Percentiles rank a stretch among this genome's conserved stretches.
These are phyloP conservation scores for Fragaria ananassa DNA, from an alignment of 306 rosid genomes.

Conservation along the genomic window DNA sequence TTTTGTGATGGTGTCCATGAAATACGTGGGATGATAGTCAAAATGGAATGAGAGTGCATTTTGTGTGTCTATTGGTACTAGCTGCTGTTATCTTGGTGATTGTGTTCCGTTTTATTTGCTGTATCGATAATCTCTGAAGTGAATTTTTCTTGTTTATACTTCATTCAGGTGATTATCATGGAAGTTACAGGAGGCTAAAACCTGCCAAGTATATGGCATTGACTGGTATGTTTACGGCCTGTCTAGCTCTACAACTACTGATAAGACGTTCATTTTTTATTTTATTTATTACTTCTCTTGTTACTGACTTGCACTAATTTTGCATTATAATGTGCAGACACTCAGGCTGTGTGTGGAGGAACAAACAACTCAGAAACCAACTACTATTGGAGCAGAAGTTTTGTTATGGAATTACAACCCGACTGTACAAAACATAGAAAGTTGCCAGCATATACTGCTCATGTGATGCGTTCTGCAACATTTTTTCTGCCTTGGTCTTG, in stretches of 20 bases:
- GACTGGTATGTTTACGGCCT: conserved; percentile 41
- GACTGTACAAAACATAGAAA: conserved; percentile 68
- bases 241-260: not conserved
- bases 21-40: not conserved
- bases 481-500: conserved; percentile 89
- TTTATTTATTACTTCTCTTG: not conserved
- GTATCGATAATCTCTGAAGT: conserved; percentile 11
- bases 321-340: conserved; percentile 35
- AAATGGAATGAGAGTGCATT: not conserved
- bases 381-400: conserved; percentile 39
- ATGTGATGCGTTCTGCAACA: conserved; percentile 70
- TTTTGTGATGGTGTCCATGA: not conserved
- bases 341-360: conserved; percentile 57
- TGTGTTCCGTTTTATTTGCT: not conserved
- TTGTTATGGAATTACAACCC: conserved; percentile 82
- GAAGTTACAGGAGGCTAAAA: conserved; percentile 72
- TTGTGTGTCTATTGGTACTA: not conserved
- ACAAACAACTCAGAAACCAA: conserved; percentile 29
- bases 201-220: conserved; percentile 45
- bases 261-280: not conserved
- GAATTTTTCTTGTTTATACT: conserved; percentile 14
- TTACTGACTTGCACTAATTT: not conserved
- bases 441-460: conserved; percentile 65
- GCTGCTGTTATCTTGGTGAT: not conserved
- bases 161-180: conserved; percentile 44